These are phyloP conservation scores for Triadica sebifera DNA, from an alignment of 345 rosid species.

Conservation along the genomic window DNA sequence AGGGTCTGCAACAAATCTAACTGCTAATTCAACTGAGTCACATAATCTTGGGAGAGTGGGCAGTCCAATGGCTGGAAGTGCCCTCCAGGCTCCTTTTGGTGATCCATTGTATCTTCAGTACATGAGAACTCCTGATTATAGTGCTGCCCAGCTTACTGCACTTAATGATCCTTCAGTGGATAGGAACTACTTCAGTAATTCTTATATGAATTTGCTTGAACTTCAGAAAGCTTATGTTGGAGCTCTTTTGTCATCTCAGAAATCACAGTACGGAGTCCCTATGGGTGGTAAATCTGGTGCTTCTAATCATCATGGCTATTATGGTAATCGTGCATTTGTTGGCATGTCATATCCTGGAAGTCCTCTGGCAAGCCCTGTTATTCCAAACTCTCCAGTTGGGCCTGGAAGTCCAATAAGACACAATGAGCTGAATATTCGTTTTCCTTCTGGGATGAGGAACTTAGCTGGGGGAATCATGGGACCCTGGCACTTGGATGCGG, in stretches of 20 bases:
- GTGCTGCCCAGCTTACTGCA: slow-evolving; percentile 50
- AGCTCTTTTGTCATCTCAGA: slow-evolving; percentile 41
- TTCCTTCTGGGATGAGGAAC: slow-evolving; percentile 52
- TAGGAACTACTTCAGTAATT: slow-evolving; percentile 41
- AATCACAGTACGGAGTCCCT: slow-evolving; percentile 48
- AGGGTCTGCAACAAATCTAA: slow-evolving; percentile 39
- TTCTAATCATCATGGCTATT: slow-evolving; percentile 41
- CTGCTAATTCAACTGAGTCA: slow-evolving; percentile 43
- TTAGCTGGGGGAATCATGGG: slow-evolving; percentile 48
- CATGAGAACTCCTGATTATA: slow-evolving; percentile 47
- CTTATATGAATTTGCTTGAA: slow-evolving; percentile 55
- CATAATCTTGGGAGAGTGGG: slow-evolving; percentile 42
- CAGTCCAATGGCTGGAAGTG: slow-evolving; percentile 36
- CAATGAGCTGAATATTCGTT: slow-evolving; percentile 44
- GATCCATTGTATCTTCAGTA: slow-evolving; percentile 49
- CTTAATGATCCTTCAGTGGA: slow-evolving; percentile 44
- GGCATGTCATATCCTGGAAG: slow-evolving; percentile 57
- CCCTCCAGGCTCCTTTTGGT: slow-evolving; percentile 40
- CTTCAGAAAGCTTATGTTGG: slow-evolving; percentile 54
- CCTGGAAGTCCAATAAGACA: slow-evolving; percentile 49
- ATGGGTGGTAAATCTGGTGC: slow-evolving; percentile 41
- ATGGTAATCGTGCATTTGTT: slow-evolving; percentile 49
- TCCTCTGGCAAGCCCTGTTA: slow-evolving; percentile 36
- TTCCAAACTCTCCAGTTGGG: slow-evolving; percentile 51
- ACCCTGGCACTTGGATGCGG: slow-evolving; percentile 51